Evolutionary conservation across 257 asterid species (phyloP).

Genomic region (Solanum ossicruentum): DNA sequence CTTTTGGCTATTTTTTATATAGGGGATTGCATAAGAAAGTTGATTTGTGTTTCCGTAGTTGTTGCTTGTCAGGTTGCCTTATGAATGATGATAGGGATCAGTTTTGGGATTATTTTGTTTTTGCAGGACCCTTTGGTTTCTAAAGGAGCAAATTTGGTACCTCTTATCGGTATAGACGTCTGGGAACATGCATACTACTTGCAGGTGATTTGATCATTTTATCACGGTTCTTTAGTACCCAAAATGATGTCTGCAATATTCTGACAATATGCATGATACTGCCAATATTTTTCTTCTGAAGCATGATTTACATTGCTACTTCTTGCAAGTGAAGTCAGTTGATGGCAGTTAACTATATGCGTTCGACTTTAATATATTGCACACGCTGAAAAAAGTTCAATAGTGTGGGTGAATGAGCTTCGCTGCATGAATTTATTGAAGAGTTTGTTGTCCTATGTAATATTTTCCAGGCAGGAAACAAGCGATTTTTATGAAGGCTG

Average conservation of each 20-base stretch:
- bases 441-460: neutral
- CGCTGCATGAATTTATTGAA: neutral
- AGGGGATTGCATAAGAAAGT: neutral
- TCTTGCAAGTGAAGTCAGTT: neutral
- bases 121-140: constrained; percentile 70
- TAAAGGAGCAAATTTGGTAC: constrained; percentile 56
- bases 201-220: constrained; percentile 33
- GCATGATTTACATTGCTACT: neutral
- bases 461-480: neutral
- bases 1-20: neutral
- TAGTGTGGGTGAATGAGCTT: neutral
- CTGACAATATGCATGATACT: neutral
- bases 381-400: neutral
- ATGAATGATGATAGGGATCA: neutral
- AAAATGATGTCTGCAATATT: neutral
- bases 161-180: constrained; percentile 67
- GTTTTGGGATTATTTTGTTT: neutral
- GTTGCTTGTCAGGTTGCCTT: neutral
- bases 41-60: neutral
- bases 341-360: neutral
- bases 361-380: neutral
- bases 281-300: neutral
- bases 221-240: neutral
- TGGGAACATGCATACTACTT: constrained; percentile 89
- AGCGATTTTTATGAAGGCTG: neutral